Percentiles rank a stretch among this genome's conserved stretches.
Conservation (phyloP, 441 rosid genomes). For the Pelargonium cotyledonis region DNA sequence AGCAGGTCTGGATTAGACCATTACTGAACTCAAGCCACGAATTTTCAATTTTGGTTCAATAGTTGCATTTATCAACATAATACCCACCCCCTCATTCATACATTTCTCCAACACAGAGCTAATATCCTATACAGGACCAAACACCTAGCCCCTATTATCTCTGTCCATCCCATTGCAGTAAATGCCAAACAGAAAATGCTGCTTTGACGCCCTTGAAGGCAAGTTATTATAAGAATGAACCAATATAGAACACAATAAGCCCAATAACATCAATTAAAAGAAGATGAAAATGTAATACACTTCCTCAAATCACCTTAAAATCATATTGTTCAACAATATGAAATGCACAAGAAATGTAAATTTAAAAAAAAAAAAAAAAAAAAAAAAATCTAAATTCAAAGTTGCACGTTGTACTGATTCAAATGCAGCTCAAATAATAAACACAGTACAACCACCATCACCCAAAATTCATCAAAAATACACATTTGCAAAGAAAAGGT, state of each 20-base stretch:
- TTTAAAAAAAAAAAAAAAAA: too few species aligned
- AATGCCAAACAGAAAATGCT: not conserved
- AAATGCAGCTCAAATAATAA: not conserved
- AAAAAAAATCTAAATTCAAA: not conserved
- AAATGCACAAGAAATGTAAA: not conserved
- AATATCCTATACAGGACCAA: not conserved
- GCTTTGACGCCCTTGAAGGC: not conserved
- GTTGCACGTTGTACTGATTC: not conserved
- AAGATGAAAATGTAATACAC: not conserved
- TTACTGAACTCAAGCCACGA: not conserved
- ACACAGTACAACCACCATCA: not conserved
- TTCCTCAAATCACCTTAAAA: not conserved
- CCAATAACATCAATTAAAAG: not conserved
- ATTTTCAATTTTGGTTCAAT: too few species aligned
- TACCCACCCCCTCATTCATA: not conserved
- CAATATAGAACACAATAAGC: too few species aligned
- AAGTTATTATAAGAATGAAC: not conserved
- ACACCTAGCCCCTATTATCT: not conserved
- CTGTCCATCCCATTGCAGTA: not conserved
- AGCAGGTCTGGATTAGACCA: not conserved
- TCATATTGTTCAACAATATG: not conserved
- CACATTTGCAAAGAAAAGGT: not conserved
- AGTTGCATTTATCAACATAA: too few species aligned
- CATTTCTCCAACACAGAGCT: not conserved
- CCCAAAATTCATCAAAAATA: not conserved